A percentile compares a stretch with the other conserved stretches of the same genome.
phyloP scores from a whole-genome alignment of 345 rosid species.

The Citrus maxima region DNA sequence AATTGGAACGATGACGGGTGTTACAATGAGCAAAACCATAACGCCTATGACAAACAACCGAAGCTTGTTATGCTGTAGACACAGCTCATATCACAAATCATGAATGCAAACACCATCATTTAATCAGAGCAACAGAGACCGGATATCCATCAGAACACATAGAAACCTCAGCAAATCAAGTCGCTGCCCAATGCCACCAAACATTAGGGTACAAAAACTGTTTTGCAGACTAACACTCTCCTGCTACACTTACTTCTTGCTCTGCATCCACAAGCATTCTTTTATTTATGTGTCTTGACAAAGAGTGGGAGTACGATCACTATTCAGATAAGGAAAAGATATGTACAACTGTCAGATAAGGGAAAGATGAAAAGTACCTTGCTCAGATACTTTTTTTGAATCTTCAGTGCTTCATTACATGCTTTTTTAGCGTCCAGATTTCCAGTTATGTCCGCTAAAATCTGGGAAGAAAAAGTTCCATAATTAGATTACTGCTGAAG shows the following conservation, averaged over 20 bases:
- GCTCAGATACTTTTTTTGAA: conserved; percentile 70
- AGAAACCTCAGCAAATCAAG: neutral
- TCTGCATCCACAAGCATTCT: conserved; percentile 33
- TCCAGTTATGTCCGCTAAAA: conserved; percentile 68
- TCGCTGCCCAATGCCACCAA: neutral
- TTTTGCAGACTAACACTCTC: neutral
- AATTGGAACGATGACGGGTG: neutral
- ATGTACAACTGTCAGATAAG: too few species aligned
- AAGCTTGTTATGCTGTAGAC: neutral
- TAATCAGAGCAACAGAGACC: neutral
- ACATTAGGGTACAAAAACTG: neutral
- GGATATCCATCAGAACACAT: neutral
- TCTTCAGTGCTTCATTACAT: conserved; percentile 73
- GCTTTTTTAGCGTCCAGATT: conserved; percentile 83
- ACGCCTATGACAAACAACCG: neutral
- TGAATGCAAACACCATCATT: neutral
- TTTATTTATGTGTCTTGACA: neutral
- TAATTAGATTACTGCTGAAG: conserved; percentile 5
- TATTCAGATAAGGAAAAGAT: neutral
- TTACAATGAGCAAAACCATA: neutral
- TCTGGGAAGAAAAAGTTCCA: conserved; percentile 36
- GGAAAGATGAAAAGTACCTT: conserved; percentile 41
- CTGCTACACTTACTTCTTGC: conserved; percentile 28
- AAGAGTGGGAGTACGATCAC: neutral
- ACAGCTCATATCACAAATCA: neutral